A percentile compares a stretch with the other conserved stretches of the same genome.
Conservation (phyloP, 768 basidiomycete genomes). For the Mrakia blollopis region DNA sequence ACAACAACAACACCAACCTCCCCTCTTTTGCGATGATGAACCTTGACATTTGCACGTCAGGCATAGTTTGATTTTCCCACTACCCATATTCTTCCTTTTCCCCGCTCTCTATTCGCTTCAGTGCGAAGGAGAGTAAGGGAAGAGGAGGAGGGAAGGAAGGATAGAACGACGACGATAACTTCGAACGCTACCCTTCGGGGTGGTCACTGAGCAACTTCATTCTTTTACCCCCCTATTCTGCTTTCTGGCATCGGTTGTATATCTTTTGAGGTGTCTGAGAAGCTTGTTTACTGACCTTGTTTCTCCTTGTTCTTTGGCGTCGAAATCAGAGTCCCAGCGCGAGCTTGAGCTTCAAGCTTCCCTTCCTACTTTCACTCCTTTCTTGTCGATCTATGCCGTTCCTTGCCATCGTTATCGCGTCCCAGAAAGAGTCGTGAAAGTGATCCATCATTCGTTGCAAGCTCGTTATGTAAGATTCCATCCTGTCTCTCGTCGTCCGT, state of each 20-base stretch:
- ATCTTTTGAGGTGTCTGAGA: no score
- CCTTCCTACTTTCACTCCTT: no score
- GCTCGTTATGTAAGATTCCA: neutral
- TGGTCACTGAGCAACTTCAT: neutral
- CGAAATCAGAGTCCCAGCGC: no score
- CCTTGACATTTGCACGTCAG: conserved; percentile 27
- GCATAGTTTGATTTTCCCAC: neutral
- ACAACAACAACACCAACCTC: neutral
- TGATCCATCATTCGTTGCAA: no score
- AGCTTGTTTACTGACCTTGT: no score
- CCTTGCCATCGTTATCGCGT: neutral
- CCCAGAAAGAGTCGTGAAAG: no score
- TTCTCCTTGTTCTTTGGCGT: no score
- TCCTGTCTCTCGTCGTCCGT: neutral
- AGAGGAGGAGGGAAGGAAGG: neutral
- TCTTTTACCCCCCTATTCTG: no score
- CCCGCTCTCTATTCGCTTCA: neutral
- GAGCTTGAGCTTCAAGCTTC: no score
- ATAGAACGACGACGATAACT: neutral
- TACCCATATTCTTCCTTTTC: neutral
- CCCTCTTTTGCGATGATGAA: conserved; percentile 7
- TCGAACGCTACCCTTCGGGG: neutral
- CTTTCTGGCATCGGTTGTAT: no score
- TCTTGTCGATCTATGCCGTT: neutral
- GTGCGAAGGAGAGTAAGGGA: neutral